Conservation (phyloP, 2,329 filamentous ascomycete species). For the Pleomassaria siparia region DNA sequence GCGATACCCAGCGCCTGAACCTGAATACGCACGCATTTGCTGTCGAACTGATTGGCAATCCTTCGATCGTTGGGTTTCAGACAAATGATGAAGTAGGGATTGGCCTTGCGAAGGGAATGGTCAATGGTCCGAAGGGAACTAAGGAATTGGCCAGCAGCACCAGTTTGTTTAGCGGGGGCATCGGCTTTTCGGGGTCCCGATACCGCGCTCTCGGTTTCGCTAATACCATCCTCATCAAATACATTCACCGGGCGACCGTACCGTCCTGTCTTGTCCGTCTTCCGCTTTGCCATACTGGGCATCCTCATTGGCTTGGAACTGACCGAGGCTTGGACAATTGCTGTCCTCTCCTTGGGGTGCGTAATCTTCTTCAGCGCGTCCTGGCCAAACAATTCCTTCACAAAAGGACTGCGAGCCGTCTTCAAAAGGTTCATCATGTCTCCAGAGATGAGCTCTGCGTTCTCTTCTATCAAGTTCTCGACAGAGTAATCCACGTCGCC, state of each 20-base stretch:
- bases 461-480: constrained; percentile 86
- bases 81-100: constrained; percentile 95
- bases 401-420: constrained; percentile 83
- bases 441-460: constrained; percentile 92
- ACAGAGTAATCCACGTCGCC: constrained; percentile 95
- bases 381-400: constrained; percentile 90
- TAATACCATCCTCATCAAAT: constrained; percentile 52
- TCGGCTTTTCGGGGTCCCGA: constrained; percentile 45
- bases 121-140: constrained; percentile 87
- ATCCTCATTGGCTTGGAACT: constrained; percentile 92
- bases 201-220: constrained; percentile 43
- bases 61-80: constrained; percentile 95
- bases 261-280: constrained; percentile 58
- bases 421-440: constrained; percentile 94
- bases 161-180: constrained; percentile 63
- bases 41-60: constrained; percentile 98
- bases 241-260: constrained; percentile 45
- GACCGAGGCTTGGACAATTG: constrained; percentile 93
- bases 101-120: constrained; percentile 82
- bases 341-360: constrained; percentile 87
- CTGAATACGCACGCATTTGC: constrained; percentile 94
- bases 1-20: constrained; percentile 95
- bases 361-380: constrained; percentile 88
- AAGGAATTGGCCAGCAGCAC: constrained; percentile 89
- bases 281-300: constrained; percentile 87